Evolutionary conservation across 495 filamentous ascomycete genomes (phyloP).

Genomic region (Cercophora newfieldiana): DNA sequence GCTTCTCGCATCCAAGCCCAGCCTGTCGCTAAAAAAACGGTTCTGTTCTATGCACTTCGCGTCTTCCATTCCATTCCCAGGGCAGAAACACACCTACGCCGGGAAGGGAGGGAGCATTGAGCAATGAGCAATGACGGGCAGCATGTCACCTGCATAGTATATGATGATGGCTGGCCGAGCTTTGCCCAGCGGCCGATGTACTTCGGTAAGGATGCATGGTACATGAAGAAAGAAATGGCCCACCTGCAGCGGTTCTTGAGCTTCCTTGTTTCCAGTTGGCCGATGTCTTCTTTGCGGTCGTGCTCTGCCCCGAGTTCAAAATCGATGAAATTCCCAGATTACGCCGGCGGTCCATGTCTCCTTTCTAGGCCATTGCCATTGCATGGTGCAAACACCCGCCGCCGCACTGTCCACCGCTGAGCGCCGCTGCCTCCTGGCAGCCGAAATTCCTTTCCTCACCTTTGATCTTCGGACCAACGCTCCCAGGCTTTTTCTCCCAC

Average conservation of each 20-base stretch:
- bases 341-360: background rate
- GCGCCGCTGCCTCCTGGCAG: background rate
- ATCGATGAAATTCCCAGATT: background rate
- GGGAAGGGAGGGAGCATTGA: background rate
- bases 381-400: background rate
- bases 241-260: background rate
- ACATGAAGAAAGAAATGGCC: background rate
- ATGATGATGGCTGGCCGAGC: slow-evolving; percentile 8
- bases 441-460: background rate
- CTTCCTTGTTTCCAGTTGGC: background rate
- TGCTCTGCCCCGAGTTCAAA: background rate
- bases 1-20: background rate
- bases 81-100: background rate
- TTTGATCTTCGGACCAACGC: background rate
- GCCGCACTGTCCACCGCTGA: background rate
- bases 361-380: background rate
- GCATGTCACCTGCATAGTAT: slow-evolving; percentile 1
- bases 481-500: background rate
- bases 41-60: background rate
- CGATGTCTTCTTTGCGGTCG: background rate
- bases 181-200: background rate
- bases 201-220: background rate
- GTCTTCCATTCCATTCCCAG: background rate
- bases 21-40: slow-evolving; percentile 3
- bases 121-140: slow-evolving; percentile 18